Conservation (phyloP, 495 filamentous ascomycete genomes). For the Penicillium canariense region DNA sequence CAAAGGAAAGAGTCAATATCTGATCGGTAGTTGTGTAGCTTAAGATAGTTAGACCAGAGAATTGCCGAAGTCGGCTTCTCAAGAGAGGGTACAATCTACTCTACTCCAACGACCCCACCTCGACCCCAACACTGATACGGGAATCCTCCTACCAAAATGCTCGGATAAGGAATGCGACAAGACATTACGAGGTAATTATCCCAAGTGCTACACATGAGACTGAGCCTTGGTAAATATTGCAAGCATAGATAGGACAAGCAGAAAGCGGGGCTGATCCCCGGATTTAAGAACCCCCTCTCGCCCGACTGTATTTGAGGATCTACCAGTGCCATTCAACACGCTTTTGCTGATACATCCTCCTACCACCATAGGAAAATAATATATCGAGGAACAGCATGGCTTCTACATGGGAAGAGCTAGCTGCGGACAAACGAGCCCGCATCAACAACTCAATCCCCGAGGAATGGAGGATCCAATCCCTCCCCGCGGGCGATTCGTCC, state of each 20-base stretch:
- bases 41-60: background rate
- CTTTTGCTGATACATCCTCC: background rate
- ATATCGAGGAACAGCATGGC: background rate
- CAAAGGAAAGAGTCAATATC: too few species aligned
- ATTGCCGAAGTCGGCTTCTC: background rate
- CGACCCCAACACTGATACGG: background rate
- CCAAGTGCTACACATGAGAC: background rate
- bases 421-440: conserved; percentile 9
- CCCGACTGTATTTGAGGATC: background rate
- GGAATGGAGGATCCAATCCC: conserved; percentile 12
- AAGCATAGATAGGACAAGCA: background rate
- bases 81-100: background rate
- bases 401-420: conserved; percentile 6
- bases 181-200: background rate
- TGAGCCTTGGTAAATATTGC: background rate
- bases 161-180: conserved; percentile 2
- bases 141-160: background rate
- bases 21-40: background rate
- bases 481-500: background rate
- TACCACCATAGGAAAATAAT: background rate
- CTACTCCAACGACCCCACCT: conserved; percentile 11
- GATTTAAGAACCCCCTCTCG: background rate
- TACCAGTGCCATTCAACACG: background rate
- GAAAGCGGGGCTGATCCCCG: background rate
- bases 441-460: conserved; percentile 11